Percentiles rank a stretch among this genome's conserved stretches.
These are phyloP conservation scores for Corniculantispora saksenae DNA, from an alignment of 2,329 filamentous ascomycete species.

Conservation along the genomic window DNA sequence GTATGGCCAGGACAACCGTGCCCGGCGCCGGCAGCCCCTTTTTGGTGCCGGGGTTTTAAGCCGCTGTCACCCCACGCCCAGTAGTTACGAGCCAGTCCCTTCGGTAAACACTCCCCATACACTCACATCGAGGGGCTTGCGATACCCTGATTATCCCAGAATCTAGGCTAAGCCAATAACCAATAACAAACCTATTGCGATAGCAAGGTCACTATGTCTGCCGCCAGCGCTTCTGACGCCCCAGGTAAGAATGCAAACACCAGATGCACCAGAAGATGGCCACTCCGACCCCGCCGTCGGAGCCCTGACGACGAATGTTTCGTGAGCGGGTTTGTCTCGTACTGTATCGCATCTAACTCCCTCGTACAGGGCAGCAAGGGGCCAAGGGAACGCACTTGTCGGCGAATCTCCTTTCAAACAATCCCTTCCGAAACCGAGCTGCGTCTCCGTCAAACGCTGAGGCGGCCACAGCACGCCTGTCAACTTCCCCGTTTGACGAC, in stretches of 20 bases:
- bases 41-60: constrained; percentile 8
- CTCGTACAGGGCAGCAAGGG: constrained; percentile 12
- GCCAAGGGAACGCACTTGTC: constrained; percentile 16
- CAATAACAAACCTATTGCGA: background rate
- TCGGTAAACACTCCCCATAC: constrained; percentile 1
- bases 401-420: constrained; percentile 73
- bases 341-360: constrained; percentile 6
- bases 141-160: background rate
- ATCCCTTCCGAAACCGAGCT: constrained; percentile 76
- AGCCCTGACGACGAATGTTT: constrained; percentile 9
- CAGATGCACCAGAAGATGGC: background rate
- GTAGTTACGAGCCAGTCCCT: background rate
- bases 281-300: constrained; percentile 8
- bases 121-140: background rate
- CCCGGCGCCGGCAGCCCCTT: constrained; percentile 12
- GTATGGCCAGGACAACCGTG: background rate
- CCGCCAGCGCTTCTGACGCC: background rate
- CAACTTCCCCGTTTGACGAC: constrained; percentile 62
- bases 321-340: constrained; percentile 8
- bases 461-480: constrained; percentile 38
- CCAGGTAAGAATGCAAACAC: constrained; percentile 5
- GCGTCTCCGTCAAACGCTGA: constrained; percentile 55
- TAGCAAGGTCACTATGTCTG: constrained; percentile 5
- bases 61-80: constrained; percentile 15
- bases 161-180: background rate